Conservation (phyloP, 2,329 filamentous ascomycete species). For the Aspergillus sp. region DNA sequence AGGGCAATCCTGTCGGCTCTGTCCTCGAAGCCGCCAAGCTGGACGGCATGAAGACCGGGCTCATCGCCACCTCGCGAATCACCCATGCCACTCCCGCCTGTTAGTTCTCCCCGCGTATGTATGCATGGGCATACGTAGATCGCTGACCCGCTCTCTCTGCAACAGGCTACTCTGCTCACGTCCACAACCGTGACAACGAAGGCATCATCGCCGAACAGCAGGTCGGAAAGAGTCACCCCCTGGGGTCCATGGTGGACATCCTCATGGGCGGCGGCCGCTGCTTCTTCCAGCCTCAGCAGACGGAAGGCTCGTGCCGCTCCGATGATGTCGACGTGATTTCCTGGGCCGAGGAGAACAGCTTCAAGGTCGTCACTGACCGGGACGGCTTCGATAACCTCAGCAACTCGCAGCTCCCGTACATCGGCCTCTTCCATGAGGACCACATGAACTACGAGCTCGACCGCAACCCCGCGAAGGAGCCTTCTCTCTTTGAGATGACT, state of each 20-base stretch:
- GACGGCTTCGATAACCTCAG: slow-evolving; percentile 1
- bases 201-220: slow-evolving; percentile 4
- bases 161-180: slow-evolving; percentile 1
- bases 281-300: slow-evolving; percentile 2
- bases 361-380: slow-evolving; percentile 1
- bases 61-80: slow-evolving; percentile 1
- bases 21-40: slow-evolving; percentile 2
- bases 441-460: slow-evolving; percentile 4
- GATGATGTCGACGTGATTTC: slow-evolving; percentile 2
- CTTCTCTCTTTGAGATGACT: slow-evolving; percentile 2
- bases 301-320: slow-evolving; percentile 3
- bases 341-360: slow-evolving; percentile 1
- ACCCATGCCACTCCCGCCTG: slow-evolving; percentile 2
- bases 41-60: slow-evolving; percentile 3
- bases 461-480: slow-evolving; percentile 1
- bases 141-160: no score
- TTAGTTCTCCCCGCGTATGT: no score
- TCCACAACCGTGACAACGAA: slow-evolving; percentile 1
- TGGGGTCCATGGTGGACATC: slow-evolving; percentile 3
- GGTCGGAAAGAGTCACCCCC: slow-evolving; percentile 3
- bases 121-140: no score
- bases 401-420: neutral
- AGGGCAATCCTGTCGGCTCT: slow-evolving; percentile 2
- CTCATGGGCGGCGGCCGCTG: slow-evolving; percentile 5
- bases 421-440: slow-evolving; percentile 3